A percentile compares a stretch with the other conserved stretches of the same genome.
These are phyloP conservation scores for Protea cynaroides DNA, from an alignment of 164 flowering plant species.

Conservation along the genomic window DNA sequence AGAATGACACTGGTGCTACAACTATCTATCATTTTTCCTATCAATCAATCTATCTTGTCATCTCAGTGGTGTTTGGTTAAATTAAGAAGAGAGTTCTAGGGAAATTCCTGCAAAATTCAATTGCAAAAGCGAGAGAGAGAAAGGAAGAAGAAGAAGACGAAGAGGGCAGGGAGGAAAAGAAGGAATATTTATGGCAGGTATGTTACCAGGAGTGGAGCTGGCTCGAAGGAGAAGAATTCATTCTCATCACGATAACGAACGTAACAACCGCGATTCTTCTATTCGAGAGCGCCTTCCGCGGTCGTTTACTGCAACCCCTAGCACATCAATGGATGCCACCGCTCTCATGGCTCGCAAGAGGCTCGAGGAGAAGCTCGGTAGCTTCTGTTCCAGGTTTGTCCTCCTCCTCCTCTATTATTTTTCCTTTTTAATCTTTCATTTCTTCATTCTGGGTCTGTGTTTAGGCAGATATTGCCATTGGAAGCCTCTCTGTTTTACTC, in stretches of 20 bases:
- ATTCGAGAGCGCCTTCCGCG: conserved; percentile 1
- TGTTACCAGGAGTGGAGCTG: conserved; percentile 41
- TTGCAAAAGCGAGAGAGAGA: no score
- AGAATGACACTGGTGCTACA: no score
- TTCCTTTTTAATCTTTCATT: no score
- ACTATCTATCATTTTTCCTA: no score
- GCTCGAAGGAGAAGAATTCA: conserved; percentile 24
- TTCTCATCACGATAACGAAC: conserved; percentile 11
- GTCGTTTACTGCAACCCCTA: background rate
- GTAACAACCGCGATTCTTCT: conserved; percentile 1
- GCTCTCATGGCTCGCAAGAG: conserved; percentile 34
- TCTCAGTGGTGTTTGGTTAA: no score
- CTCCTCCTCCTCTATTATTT: background rate
- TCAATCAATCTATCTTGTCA: no score
- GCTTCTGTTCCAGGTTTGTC: conserved; percentile 13
- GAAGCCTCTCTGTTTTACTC: no score
- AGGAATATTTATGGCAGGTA: conserved; percentile 24
- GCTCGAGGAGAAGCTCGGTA: conserved; percentile 28
- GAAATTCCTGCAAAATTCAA: no score
- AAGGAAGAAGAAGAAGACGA: no score
- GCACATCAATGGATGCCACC: conserved; percentile 21
- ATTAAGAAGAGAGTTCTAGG: no score
- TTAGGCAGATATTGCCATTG: no score
- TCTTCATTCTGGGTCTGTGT: no score
- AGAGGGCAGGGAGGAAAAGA: background rate